A percentile compares a stretch with the other conserved stretches of the same genome.
Conservation (phyloP, 768 basidiomycete genomes). For the Psilocybe tampanensis region DNA sequence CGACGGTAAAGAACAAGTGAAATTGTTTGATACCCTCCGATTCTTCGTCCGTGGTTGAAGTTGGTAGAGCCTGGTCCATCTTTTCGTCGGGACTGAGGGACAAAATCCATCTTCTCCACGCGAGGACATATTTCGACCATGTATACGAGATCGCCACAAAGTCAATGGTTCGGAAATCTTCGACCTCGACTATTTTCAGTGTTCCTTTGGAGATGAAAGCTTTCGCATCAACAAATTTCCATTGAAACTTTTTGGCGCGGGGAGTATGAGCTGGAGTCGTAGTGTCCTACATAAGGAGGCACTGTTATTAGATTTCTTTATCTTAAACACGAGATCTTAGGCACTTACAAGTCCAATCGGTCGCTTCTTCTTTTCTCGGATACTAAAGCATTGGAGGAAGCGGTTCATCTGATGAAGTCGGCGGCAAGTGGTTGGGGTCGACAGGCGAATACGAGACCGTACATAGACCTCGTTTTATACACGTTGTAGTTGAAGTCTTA, state of each 20-base stretch:
- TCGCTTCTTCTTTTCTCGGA: background rate
- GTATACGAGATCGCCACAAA: conserved; percentile 13
- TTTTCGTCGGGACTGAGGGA: conserved; percentile 2
- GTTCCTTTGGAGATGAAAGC: conserved; percentile 6
- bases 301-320: background rate
- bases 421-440: no score
- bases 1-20: conserved; percentile 11
- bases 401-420: background rate
- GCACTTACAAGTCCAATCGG: no score
- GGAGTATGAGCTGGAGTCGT: background rate
- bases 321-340: no score
- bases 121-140: conserved; percentile 11
- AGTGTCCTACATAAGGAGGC: background rate
- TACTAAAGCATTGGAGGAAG: background rate
- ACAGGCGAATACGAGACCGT: no score
- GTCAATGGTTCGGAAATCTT: conserved; percentile 6
- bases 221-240: conserved; percentile 12
- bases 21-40: conserved; percentile 8
- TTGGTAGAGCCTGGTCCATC: background rate
- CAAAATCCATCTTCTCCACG: conserved; percentile 12
- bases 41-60: background rate
- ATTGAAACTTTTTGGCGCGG: background rate
- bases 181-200: conserved; percentile 7
- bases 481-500: no score
- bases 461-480: no score